Evolutionary conservation across 169 alveolate genomes (phyloP), one percentile per base, ranked within the genome.

Genomic region (Plasmodium fragile): DNA sequence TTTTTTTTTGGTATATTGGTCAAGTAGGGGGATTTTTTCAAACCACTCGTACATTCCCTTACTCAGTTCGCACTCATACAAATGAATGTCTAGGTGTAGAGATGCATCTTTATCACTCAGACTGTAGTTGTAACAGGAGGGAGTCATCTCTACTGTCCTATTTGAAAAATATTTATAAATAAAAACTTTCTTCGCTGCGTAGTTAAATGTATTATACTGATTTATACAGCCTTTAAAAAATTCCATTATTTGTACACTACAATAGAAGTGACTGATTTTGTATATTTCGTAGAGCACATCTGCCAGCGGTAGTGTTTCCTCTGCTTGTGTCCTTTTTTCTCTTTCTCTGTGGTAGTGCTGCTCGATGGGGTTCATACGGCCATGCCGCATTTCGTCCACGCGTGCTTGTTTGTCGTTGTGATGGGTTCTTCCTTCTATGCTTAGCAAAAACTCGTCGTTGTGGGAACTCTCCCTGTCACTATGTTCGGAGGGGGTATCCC

Each of bases 221-320:
- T 87, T 87, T 45, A 87, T 59, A 41, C 89, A 78, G 4, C 82
- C 82, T 87, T 78, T 87, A 7, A 77, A 55, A 78, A 77, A 87
- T 53, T 87, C 93, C 49, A 87, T 5, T 13, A 87, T 59, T 72
- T 78, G 89, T 1, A 59, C 52, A 59, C 45, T 78, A 72, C 93
- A 87, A 78, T 87, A 87, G 59, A 87, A 87, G 81, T 87, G 87
- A 41, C 93, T 77, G 43, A 34, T 32, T 79, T 25, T 87, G 81
- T 87, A 87, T 11, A 87, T 87, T 59, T 78, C 93, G 72, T 87
- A 78, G 28, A 41, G 69, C 25, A 87, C 49, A 22, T 87, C 93
- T 36, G 53, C 30, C 30, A 69, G 41, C 2, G 32, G 32, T 32
- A 87, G 30, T 4, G 59, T 49, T 22, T 75, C 90, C n/a, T 32